Evolutionary conservation across 148 eudicot genomes (phyloP), one percentile per base, ranked within the genome.

Genomic region (Drosera capensis): DNA sequence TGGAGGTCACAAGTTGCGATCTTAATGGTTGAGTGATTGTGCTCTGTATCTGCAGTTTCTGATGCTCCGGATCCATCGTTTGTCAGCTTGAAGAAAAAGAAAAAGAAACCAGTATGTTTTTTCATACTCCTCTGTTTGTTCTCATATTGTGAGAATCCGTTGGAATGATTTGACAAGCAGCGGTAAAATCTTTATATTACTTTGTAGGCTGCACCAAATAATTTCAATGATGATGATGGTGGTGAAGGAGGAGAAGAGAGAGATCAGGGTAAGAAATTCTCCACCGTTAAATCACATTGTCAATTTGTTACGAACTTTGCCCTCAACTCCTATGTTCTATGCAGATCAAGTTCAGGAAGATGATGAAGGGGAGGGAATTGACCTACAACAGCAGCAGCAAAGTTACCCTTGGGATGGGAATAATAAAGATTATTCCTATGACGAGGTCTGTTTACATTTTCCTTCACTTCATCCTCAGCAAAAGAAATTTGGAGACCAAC

Each of bases 341-440:
- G 4, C 9, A 28, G 31, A 28, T 9, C 31, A 14, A 35, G 5
- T 46, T 22, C 56, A 39, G n/a, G 69, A 67, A 48, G 69, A 63
- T 19, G 70, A 67, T 48, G 77, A 68, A 25, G 70, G 57, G 9
- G 67, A 63, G 6, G 64, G 53, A 26, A 56, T 34, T 22, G 41
- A 35, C 5, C 47, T 49, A 20, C 21, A 14, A 31, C 14, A 41
- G n/a, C 49, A 54, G 22, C 43, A 30, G 11, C 54, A 56, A n/a
- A 45, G 7, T 2, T 68, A 63, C 25, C 66, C 69, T 17, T 68
- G 73, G 74, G 69, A 69, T 30, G 70, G 74, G 48, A 54, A 51
- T 54, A 66, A 59, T 35, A 59, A 66, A 39, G 70, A 70, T 45
- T 70, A 70, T 44, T 36, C 29, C 7, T 70, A 70, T 18, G 74